Base-by-base conservation (phyloP, 2,329 filamentous ascomycete genomes). In the Calonectria crousiana region DNA sequence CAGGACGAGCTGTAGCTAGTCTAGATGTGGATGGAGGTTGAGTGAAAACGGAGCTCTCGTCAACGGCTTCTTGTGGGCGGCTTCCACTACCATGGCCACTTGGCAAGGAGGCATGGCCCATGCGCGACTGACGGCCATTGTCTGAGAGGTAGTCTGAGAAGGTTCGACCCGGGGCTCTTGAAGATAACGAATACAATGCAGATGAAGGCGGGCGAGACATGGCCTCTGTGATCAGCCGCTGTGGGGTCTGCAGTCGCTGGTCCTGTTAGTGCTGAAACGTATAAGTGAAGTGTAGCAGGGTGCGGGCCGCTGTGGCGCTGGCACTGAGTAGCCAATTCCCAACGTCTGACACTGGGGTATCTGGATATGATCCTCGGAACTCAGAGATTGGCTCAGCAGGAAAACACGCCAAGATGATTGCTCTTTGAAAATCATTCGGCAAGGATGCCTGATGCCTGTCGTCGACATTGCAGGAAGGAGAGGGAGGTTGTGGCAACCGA, bases 81-180 rank as follows among this genome's bases (percentile, higher is more conserved):
- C 76, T 66, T 16, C 30, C 36, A 8, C 26, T 52, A 0, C 16
- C 32, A 44, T n/a, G 16, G 23, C 32, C 67, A 72, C 62, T 74
- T 18, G 66, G 65, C 26, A 32, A 56, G 13, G 71, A 62, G 9
- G 60, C 36, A 23, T 34, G 44, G 0, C 58, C 67, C 18, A 58
- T 52, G 6, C 13, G 30, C 13, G 65, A 41, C 34, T 38, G 68
- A 23, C 18, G 52, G 11, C n/a, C 68, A 44, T 69, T 74, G 28
- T 34, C 72, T n/a, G 74, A 74, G 36, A 82, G 82, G 60, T 82
- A 82, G 23, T 64, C 74, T 0, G 81, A 82, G 0, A 77, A 78
- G 14, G 73, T 68, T n/a, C 41, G 67, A 28, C 74, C 77, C 3
- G 71, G 66, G 4, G 67, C 58, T 53, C 76, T 69, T 6, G 73